These are phyloP conservation scores for Neophaeococcomyces mojaviensis DNA, from an alignment of 2,329 filamentous ascomycete species.

Conservation along the genomic window DNA sequence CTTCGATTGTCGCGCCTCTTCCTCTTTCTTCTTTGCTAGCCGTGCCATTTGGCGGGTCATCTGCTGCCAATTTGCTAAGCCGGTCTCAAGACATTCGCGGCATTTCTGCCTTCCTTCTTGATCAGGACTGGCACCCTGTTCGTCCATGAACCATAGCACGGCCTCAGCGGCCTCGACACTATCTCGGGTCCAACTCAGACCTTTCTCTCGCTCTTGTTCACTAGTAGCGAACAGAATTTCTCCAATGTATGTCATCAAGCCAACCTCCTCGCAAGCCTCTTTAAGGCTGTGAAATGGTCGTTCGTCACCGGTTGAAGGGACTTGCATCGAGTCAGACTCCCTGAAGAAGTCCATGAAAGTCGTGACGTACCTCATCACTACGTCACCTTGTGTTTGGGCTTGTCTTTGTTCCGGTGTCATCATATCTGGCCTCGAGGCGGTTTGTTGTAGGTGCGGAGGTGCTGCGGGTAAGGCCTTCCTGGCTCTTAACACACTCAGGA, in stretches of 20 bases:
- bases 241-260: constrained; percentile 80
- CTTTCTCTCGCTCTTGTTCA: constrained; percentile 53
- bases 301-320: constrained; percentile 60
- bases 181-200: constrained; percentile 82
- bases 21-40: constrained; percentile 41
- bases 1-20: constrained; percentile 25
- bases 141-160: constrained; percentile 45
- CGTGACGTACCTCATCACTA: constrained; percentile 25
- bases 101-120: constrained; percentile 53
- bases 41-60: constrained; percentile 66
- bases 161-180: constrained; percentile 74
- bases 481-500: constrained; percentile 75
- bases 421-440: constrained; percentile 13
- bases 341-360: constrained; percentile 26
- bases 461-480: constrained; percentile 52
- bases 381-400: constrained; percentile 24
- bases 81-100: constrained; percentile 66
- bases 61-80: constrained; percentile 70
- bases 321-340: constrained; percentile 30
- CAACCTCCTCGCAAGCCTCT: constrained; percentile 76
- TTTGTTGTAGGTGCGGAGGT: constrained; percentile 18
- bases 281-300: constrained; percentile 57
- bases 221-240: constrained; percentile 77
- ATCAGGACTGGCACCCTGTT: constrained; percentile 15
- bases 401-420: constrained; percentile 20